Base-by-base conservation (phyloP, 2,329 filamentous ascomycete genomes). In the Xylaria sp. region DNA sequence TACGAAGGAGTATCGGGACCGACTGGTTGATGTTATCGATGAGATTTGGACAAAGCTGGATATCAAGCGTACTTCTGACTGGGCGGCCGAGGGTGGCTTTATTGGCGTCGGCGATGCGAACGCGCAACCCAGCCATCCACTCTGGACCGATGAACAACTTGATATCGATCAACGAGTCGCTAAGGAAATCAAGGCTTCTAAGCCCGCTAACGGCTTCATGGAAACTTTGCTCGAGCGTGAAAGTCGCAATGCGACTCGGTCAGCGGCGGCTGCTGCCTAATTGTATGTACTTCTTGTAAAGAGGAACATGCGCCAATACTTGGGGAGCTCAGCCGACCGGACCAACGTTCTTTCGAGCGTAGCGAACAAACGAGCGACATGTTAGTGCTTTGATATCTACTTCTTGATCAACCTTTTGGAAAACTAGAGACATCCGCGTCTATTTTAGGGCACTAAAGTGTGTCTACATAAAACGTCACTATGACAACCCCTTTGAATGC, bases 101-200 rank as follows among this genome's bases (percentile, higher is more conserved):
- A 93, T 98, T 67, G 96, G 95, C 63, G 96, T 99, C 9, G 96
- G 96, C 25, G 91, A 94, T 73, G 83, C 91, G 67, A 86, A 85
- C 58, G 86, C 86, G 65, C 83, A 83, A 1, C 86, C 88, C 50
- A 86, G 86, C 73, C 82, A 88, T 78, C 91, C 94, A n/a, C 90
- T 99, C 50, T 99, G 96, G 96, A 96, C 93, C 1, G 90, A 98
- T 76, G 85, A 88, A 76, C 96, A 99, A 86, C 89, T 99, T 65
- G 93, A 91, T 50, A 87, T 97, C 57, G 87, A 89, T 68, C 72
- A 76, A 68, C 85, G 92, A 76, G 84, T 88, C 15, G 84, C 89
- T 60, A 84, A 87, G 78, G 88, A 91, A 78, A 87, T 93, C 76
- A 83, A 84, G 76, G 84, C 84, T 41, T 82, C 80, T 20, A 77